Evolutionary conservation across 1,284 basidiomycete genomes (phyloP).

Genomic region (Trametes pubescens): DNA sequence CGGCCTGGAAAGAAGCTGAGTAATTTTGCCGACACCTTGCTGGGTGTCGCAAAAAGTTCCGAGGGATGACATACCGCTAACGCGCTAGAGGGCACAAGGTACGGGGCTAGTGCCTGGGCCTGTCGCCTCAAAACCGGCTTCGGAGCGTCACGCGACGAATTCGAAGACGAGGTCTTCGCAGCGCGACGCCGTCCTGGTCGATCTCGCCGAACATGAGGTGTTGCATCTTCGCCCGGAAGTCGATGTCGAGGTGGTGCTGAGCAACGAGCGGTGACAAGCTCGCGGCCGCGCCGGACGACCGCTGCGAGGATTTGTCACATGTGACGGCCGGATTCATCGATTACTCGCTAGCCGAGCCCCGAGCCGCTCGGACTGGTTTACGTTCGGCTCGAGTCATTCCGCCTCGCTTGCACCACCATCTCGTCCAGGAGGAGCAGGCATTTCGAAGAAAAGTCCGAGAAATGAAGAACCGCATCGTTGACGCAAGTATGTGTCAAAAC

Average conservation of each 20-base stretch:
- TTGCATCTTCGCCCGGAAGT: slow-evolving; percentile 1
- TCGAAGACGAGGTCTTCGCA: slow-evolving; percentile 3
- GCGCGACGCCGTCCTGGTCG: slow-evolving; percentile 6
- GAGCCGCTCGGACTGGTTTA: slow-evolving; percentile 13
- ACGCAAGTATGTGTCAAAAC: slow-evolving; percentile 60
- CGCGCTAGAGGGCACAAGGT: slow-evolving; percentile 19
- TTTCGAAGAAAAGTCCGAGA: slow-evolving; percentile 8
- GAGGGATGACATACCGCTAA: slow-evolving; percentile 26
- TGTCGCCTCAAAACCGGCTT: slow-evolving; percentile 20
- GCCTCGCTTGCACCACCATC: slow-evolving; percentile 10
- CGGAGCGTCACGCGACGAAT: slow-evolving; percentile 24
- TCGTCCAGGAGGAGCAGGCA: slow-evolving; percentile 6
- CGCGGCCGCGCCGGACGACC: slow-evolving; percentile 22
- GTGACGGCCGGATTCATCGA: slow-evolving; percentile 27
- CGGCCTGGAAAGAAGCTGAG: slow-evolving; percentile 8
- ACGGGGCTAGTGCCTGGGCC: slow-evolving; percentile 31
- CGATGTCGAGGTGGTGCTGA: slow-evolving; percentile 1
- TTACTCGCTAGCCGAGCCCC: slow-evolving; percentile 14
- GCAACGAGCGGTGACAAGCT: neutral
- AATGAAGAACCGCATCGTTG: slow-evolving; percentile 66
- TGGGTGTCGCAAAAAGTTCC: slow-evolving; percentile 15
- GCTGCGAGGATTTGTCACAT: slow-evolving; percentile 27
- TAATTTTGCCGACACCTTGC: slow-evolving; percentile 8
- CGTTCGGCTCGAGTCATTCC: slow-evolving; percentile 22
- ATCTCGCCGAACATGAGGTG: slow-evolving; percentile 1